Base-by-base conservation (phyloP, 257 asterid genomes). In the Lycium ferocissimum region DNA sequence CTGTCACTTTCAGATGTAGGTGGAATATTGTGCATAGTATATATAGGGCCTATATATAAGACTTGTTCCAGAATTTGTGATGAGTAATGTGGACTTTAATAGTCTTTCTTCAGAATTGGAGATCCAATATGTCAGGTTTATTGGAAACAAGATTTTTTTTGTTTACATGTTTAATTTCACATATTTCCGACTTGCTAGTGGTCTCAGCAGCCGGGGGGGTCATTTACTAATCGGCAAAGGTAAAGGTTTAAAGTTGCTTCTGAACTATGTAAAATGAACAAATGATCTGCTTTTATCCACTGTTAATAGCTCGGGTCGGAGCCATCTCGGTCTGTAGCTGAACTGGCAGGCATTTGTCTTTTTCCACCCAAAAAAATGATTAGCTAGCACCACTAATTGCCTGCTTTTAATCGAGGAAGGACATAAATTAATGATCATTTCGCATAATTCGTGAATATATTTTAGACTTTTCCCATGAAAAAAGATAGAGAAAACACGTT, bases 1-100 rank as follows among this genome's bases (percentile, higher is more conserved):
- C 20, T 84, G 85, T 89, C 91, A n/a, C 38, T 89, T 89, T 89
- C 91, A 54, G 71, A 63, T 47, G 82, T 38, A 85, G 83, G 43
- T 85, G 88, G 89, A 83, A 85, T 87, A 85, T 53, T 85, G 62
- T 67, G 22, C 81, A 56, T 18, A 76, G 45, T 18, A 57, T 18
- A 54, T 33, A 22, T 15, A 78, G 66, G 82, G 82, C 66, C 66
- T 53, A 78, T 53, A 53, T 78, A 78, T 26, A 59, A 79, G 76
- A 54, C 35, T 83, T 81, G 81, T 85, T 79, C 81, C 69, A 38
- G 65, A 87, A 87, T 85, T 83, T 82, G 84, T 78, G 86, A 43
- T 69, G 82, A 78, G 33, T 78, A 53, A 26, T 47, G 49, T 33
- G 22, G 66, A 78, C 82, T 54, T 53, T 53, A 53, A 33, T 9